Evolutionary conservation across 2,329 filamentous ascomycete genomes (phyloP), one percentile per base, ranked within the genome.

Genomic region (Diaporthe sp.): DNA sequence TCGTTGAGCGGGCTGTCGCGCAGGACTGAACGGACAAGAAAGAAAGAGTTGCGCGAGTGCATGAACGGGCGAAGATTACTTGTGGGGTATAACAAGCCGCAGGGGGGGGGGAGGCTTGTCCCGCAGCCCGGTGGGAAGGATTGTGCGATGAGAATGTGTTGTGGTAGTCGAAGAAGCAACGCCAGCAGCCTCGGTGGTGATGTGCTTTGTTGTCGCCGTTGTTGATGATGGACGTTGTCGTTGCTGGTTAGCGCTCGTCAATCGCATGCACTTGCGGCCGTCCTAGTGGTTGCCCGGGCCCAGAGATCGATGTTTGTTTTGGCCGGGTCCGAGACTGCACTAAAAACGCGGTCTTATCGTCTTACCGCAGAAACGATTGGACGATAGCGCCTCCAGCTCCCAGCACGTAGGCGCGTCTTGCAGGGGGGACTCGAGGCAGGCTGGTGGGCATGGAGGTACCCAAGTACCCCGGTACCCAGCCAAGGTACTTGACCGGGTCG

Each of bases 31-130:
- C 49, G 57, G 15, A 49, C 39, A 42, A 72, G 58, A 39, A 39
- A 44, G 34, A 73, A 44, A 55, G 34, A 28, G 34, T 31, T 28
- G 28, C 53, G 61, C 42, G 71, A 55, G 68, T 77, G 76, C 73
- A 77, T 77, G 19, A 75, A 77, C 37, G 57, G 51, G 71, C 44
- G 73, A 75, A 58, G 67, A 75, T 73, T 73, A 74, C 42, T 68
- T 61, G 76, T 75, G 76, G 76, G 57, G 70, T 39, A 73, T 67
- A 17, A 53, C 25, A 19, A 49, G 55, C 42, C 39, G 34, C 55
- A 51, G 65, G 46, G 42, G 44, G 42, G 42, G 44, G 60, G 17
- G 6, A 25, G 70, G 70, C 55, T 75, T 49, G 62, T 44, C 55
- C 73, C 65, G 75, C 73, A 75, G 57, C 55, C 61, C 25, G 31